Evolutionary conservation across 2,329 filamentous ascomycete genomes (phyloP), one percentile per base, ranked within the genome.

Genomic region (Fusarium veterinarium): DNA sequence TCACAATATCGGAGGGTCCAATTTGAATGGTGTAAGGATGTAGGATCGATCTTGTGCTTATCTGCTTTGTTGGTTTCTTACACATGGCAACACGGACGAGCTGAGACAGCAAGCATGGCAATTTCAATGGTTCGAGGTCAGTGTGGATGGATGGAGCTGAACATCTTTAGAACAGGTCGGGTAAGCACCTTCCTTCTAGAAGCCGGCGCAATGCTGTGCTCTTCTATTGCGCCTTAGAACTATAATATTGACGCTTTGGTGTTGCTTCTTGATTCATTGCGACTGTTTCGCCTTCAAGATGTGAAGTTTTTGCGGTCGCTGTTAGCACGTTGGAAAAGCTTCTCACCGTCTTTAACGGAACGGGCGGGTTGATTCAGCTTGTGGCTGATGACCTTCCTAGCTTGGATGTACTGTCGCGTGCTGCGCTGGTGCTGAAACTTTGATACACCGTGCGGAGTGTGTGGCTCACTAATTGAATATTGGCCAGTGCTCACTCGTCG

Each of bases 41-140:
- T 59, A 35, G 38, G 44, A 65, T 72, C 53, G 69, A 73, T 73
- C 64, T 72, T 72, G 69, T 73, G 57, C 62, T 58, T 49, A 60
- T 48, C 55, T 69, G 41, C 55, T 31, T 51, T 57, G 62, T 33
- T 71, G 58, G 49, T 33, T 42, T 49, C 62, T 67, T 57, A 52
- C 44, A 64, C 61, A 73, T 40, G 51, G 57, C 61, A 53, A 59
- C 38, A 30, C 42, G 35, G 56, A 61, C 42, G 42, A 72, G 59
- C 60, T 73, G 70, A 72, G 70, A 67, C 60, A 57, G 30, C 38
- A 55, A 49, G 41, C 55, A 62, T 67, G 25, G 51, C 42, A 58
- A 37, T 53, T 41, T 53, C 25, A 46, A 59, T 45, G 46, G 59
- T 64, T 44, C 17, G n/a, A 28, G 33, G 23, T 53, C 12, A n/a